Conservation (phyloP, 805 yeast species). For the Jamesozyma lodderae region DNA sequence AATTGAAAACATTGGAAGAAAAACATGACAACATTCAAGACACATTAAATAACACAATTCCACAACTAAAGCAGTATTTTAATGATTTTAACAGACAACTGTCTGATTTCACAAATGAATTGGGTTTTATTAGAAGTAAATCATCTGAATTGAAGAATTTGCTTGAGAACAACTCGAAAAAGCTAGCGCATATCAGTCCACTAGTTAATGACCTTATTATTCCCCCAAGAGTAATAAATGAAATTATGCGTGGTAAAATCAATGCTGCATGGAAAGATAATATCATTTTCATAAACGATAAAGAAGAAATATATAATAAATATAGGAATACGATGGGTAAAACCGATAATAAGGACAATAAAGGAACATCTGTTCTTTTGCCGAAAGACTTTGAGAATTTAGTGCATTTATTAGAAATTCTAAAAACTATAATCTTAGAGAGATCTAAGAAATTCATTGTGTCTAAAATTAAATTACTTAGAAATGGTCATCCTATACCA, state of each 20-base stretch:
- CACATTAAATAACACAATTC: slow-evolving; percentile 24
- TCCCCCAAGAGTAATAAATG: slow-evolving; percentile 59
- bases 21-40: slow-evolving; percentile 13
- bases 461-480: slow-evolving; percentile 51
- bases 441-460: slow-evolving; percentile 65
- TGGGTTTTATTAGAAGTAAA: slow-evolving; percentile 49
- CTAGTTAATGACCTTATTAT: slow-evolving; percentile 66
- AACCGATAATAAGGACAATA: not conserved
- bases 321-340: slow-evolving; percentile 22
- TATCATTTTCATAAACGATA: slow-evolving; percentile 49
- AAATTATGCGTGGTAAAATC: slow-evolving; percentile 50
- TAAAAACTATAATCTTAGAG: slow-evolving; percentile 60
- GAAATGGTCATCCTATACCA: slow-evolving; percentile 50
- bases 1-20: slow-evolving; percentile 12
- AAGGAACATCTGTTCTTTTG: not conserved
- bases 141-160: slow-evolving; percentile 41
- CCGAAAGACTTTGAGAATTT: slow-evolving; percentile 25
- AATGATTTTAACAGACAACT: slow-evolving; percentile 50
- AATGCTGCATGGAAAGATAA: slow-evolving; percentile 56
- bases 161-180: slow-evolving; percentile 39
- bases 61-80: slow-evolving; percentile 47
- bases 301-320: slow-evolving; percentile 43
- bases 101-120: slow-evolving; percentile 45
- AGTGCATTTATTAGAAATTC: slow-evolving; percentile 32
- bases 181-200: slow-evolving; percentile 54